Evolutionary conservation across 139 green algal genomes (phyloP), one percentile per base, ranked within the genome.

Genomic region (Edaphochlamys debaryana): DNA sequence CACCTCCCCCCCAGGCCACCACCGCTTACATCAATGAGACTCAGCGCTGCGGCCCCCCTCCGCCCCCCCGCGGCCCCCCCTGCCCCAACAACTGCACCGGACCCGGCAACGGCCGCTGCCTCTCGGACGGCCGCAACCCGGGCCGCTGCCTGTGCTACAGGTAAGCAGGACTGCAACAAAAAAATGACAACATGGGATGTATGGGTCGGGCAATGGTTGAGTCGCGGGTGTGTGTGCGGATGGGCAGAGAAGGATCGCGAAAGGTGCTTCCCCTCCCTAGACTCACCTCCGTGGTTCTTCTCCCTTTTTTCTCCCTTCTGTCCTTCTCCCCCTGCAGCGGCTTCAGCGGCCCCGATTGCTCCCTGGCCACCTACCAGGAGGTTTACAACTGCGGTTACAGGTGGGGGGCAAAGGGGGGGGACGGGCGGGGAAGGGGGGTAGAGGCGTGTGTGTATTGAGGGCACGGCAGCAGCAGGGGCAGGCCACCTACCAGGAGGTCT

Each of bases 301-400:
- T n/a, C n/a, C n/a, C n/a, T n/a, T n/a, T n/a, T n/a, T n/a, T n/a
- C n/a, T n/a, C n/a, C n/a, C n/a, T n/a, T n/a, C n/a, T n/a, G n/a
- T n/a, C n/a, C n/a, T n/a, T n/a, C n/a, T n/a, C n/a, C n/a, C n/a
- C n/a, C n/a, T n/a, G n/a, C n/a, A 58, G 3, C 27, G 74, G 82
- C 48, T 80, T 48, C 67, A 67, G 48, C 41, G 82, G 82, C 3
- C 7, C 22, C 3, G 74, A 60, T 40, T 87, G 82, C 56, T 64
- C 32, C 48, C 41, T 48, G 4, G 37, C 54, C 0, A 62, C 25
- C 3, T 82, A 79, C 60, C 77, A 69, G 2, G 83, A 87, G 45
- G 32, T 67, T 2, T 82, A 81, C 62, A 45, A 85, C 36, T 88
- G 84, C 62, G 84, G 84, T 2, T 88, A 88, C 69, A 85, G n/a